Percentiles rank a stretch among this genome's conserved stretches.
Conservation (phyloP, 805 yeast species). For the Saccharomycopsis schoenii region DNA sequence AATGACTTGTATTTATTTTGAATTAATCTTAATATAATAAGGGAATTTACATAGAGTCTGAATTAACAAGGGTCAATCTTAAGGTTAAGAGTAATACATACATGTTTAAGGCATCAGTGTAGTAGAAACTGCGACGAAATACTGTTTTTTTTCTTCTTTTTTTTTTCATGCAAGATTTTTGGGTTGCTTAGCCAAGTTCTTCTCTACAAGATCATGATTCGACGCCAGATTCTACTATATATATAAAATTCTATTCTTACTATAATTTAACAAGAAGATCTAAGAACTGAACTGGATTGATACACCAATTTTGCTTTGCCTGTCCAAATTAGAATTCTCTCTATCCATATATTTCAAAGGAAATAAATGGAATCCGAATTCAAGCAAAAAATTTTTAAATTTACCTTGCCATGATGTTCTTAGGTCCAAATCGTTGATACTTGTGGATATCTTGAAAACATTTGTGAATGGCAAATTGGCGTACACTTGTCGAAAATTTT, state of each 20-base stretch:
- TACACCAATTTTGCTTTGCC: slow-evolving; percentile 5
- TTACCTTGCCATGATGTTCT: slow-evolving; percentile 83
- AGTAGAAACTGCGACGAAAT: neutral
- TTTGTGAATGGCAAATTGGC: slow-evolving; percentile 40
- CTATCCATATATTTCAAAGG: slow-evolving; percentile 1
- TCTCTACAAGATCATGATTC: neutral
- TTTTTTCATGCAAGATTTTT: neutral
- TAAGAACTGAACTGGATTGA: slow-evolving; percentile 10
- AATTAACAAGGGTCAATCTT: too few species aligned
- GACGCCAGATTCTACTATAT: too few species aligned
- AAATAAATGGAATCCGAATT: slow-evolving; percentile 9
- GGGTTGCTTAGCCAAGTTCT: too few species aligned
- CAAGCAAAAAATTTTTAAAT: slow-evolving; percentile 62
- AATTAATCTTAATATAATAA: too few species aligned
- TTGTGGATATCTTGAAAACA: slow-evolving; percentile 65
- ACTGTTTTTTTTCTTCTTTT: too few species aligned
- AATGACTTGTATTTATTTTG: too few species aligned
- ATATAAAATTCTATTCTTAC: too few species aligned
- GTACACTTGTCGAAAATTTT: slow-evolving; percentile 13
- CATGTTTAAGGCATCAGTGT: too few species aligned
- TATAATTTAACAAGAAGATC: neutral
- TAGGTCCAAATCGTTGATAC: slow-evolving; percentile 50
- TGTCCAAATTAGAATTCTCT: neutral
- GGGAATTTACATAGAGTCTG: too few species aligned
- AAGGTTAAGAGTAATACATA: too few species aligned